Evolutionary conservation across 2,329 filamentous ascomycete genomes (phyloP).

Genomic region (Aschersonia sp.): DNA sequence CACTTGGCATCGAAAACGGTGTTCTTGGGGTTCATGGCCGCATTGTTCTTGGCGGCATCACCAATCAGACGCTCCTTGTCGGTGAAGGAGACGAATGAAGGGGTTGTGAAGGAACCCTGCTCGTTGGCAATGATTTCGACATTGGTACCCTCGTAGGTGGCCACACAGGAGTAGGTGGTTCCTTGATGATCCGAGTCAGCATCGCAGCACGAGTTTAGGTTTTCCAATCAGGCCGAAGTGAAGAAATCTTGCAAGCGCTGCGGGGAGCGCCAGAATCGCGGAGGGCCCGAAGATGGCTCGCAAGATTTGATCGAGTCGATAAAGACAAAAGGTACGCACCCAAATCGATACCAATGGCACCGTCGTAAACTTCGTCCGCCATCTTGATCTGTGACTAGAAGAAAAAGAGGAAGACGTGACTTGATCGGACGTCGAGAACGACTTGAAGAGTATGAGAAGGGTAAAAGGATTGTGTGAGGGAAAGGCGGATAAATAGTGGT

Average conservation of each 20-base stretch:
- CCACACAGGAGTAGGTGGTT: conserved; percentile 99
- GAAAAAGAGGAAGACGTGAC: conserved; percentile 7
- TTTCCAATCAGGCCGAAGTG: neutral
- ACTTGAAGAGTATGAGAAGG: conserved; percentile 9
- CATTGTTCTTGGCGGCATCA: conserved; percentile 99
- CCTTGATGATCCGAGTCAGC: conserved; percentile 36
- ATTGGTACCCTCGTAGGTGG: conserved; percentile 98
- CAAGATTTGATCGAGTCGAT: neutral
- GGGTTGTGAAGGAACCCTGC: conserved; percentile 98
- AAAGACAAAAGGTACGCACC: conserved; percentile 41
- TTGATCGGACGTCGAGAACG: conserved; percentile 5
- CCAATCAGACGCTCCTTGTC: conserved; percentile 97
- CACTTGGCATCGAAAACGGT: conserved; percentile 99
- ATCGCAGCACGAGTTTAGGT: neutral
- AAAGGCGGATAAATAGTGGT: conserved; percentile 12
- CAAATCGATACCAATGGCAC: conserved; percentile 99
- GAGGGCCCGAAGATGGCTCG: too few relatives aligned
- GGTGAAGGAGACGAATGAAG: conserved; percentile 98
- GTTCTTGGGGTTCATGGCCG: conserved; percentile 97
- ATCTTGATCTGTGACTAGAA: conserved; percentile 41
- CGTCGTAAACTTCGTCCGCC: conserved; percentile 97
- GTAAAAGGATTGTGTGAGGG: conserved; percentile 8
- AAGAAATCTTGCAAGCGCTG: neutral
- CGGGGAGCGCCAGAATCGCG: neutral
- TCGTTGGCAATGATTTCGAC: conserved; percentile 99